Percentiles rank a stretch among this genome's conserved stretches.
Evolutionary conservation across 441 rosid genomes (phyloP).

Genomic region (Mallotus japonicus): DNA sequence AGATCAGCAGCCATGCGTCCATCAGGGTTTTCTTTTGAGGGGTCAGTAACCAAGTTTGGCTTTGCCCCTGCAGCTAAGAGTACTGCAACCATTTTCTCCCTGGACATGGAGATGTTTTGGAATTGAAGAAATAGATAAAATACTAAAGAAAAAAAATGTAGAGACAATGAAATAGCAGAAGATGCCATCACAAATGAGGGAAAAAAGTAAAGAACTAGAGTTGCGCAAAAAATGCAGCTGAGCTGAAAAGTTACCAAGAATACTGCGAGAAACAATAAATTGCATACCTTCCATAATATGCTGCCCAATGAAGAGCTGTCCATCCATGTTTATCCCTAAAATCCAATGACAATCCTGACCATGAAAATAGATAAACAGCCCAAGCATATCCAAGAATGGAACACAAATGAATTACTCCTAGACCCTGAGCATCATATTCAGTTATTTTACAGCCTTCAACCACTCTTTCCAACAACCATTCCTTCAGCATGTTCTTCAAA

Average conservation of each 20-base stretch:
- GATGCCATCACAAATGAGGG: background rate
- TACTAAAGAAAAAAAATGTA: background rate
- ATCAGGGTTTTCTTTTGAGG: slow-evolving; percentile 60
- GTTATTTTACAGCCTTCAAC: slow-evolving; percentile 55
- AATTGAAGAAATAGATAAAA: slow-evolving; percentile 15
- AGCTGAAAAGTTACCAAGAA: slow-evolving; percentile 10
- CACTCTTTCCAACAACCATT: slow-evolving; percentile 91
- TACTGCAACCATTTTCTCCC: slow-evolving; percentile 94
- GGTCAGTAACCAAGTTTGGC: slow-evolving; percentile 92
- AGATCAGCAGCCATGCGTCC: slow-evolving; percentile 92
- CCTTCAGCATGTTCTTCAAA: slow-evolving; percentile 73
- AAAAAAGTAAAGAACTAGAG: background rate
- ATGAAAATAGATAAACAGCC: slow-evolving; percentile 72
- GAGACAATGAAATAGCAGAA: background rate
- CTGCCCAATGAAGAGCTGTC: slow-evolving; percentile 99
- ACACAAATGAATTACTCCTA: slow-evolving; percentile 91
- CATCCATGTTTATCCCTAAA: slow-evolving; percentile 91
- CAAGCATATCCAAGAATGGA: slow-evolving; percentile 88
- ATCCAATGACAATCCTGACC: slow-evolving; percentile 76
- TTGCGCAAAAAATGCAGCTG: background rate
- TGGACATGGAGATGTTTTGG: slow-evolving; percentile 34
- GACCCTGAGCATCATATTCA: slow-evolving; percentile 80
- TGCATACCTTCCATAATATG: slow-evolving; percentile 70
- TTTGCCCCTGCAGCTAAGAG: slow-evolving; percentile 93
- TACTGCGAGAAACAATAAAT: background rate